Conservation (phyloP, 164 flowering plant species). For the Piper longum region DNA sequence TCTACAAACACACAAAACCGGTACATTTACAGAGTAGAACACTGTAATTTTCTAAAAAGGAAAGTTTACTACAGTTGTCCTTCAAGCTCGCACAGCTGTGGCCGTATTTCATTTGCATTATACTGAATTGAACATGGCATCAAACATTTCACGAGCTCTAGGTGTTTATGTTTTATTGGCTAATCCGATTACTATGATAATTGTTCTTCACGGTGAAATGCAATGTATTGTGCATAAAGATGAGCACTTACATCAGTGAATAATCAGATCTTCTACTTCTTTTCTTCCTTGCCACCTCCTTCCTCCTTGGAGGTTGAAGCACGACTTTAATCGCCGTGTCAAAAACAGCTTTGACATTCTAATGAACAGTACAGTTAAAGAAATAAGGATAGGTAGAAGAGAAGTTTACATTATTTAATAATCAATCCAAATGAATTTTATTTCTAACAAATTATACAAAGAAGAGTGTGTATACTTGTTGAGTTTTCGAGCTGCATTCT, state of each 20-base stretch:
- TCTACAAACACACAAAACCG: too few relatives aligned
- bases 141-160: background rate
- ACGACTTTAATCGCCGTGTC: conserved; percentile 97
- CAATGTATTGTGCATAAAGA: background rate
- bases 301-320: conserved; percentile 94
- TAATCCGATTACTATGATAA: background rate
- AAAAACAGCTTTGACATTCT: conserved; percentile 98
- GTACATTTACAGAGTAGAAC: too few relatives aligned
- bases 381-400: background rate
- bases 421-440: background rate
- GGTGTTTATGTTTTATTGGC: background rate
- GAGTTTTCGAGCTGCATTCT: conserved; percentile 98
- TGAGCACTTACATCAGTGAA: conserved; percentile 54
- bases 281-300: conserved; percentile 56
- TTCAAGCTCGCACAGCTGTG: too few relatives aligned
- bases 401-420: background rate
- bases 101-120: too few relatives aligned
- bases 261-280: conserved; percentile 54
- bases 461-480: conserved; percentile 42
- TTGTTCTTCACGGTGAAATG: background rate
- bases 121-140: too few relatives aligned
- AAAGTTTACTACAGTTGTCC: background rate
- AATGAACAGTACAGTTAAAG: background rate
- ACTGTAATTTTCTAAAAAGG: too few relatives aligned
- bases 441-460: background rate